Evolutionary conservation across 2,329 filamentous ascomycete genomes (phyloP).

Genomic region (Claviceps pusilla): DNA sequence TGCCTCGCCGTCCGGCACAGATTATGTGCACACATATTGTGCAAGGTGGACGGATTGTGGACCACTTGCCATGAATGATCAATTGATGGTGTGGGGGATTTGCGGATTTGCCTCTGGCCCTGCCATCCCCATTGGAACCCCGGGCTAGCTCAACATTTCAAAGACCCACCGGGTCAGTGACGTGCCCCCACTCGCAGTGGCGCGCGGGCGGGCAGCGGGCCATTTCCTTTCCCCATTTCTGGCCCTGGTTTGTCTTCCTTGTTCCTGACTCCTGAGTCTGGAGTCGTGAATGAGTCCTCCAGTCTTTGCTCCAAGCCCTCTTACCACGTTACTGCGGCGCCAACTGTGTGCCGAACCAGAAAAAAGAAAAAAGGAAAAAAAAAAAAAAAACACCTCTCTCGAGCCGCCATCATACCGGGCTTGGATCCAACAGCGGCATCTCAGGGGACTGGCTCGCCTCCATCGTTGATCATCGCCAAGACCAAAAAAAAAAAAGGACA

Average conservation of each 20-base stretch:
- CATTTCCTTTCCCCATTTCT: not conserved
- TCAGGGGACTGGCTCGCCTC: too few relatives aligned
- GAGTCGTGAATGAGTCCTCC: too few relatives aligned
- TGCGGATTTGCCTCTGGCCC: not conserved
- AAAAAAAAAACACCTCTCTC: not conserved
- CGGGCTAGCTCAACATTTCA: not conserved
- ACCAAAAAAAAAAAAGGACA: too few relatives aligned
- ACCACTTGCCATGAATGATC: not conserved
- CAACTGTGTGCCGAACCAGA: not conserved
- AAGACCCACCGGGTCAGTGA: not conserved
- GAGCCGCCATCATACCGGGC: too few relatives aligned
- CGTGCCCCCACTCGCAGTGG: not conserved
- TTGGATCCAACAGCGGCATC: too few relatives aligned
- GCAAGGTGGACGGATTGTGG: too few relatives aligned
- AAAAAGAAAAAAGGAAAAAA: not conserved
- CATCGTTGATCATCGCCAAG: too few relatives aligned
- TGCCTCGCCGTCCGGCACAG: not conserved
- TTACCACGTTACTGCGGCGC: too few relatives aligned
- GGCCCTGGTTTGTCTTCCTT: too few relatives aligned
- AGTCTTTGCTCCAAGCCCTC: too few relatives aligned
- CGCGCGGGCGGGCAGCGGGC: conserved; percentile 2
- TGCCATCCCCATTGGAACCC: not conserved
- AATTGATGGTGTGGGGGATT: not conserved
- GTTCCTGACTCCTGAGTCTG: too few relatives aligned
- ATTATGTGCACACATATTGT: not conserved